phyloP scores from a whole-genome alignment of 2,329 filamentous ascomycete species.

The Chrysoporthe puriensis region DNA sequence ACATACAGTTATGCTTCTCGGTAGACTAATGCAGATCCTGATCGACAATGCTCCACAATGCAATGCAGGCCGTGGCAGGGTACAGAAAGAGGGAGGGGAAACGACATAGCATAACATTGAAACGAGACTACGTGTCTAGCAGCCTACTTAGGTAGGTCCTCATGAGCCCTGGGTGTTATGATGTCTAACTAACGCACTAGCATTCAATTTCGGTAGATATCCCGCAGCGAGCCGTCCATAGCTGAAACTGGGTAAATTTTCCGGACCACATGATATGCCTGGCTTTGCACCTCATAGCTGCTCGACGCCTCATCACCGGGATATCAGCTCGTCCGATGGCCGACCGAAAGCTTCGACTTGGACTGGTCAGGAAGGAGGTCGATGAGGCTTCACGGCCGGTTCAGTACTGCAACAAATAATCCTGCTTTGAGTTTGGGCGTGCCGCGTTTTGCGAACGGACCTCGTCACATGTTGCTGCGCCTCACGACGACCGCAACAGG shows the following conservation, averaged over 20 bases:
- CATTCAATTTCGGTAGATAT: background rate
- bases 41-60: constrained; percentile 5
- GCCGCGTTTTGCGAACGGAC: background rate
- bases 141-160: constrained; percentile 10
- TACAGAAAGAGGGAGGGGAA: too few relatives aligned
- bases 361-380: constrained; percentile 12
- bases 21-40: constrained; percentile 9
- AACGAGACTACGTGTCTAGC: background rate
- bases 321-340: constrained; percentile 5
- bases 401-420: background rate
- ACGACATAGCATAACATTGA: background rate
- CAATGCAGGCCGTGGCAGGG: background rate
- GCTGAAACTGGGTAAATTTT: background rate
- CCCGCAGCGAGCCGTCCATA: background rate
- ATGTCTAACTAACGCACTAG: background rate
- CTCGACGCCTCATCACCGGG: constrained; percentile 9
- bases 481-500: background rate
- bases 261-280: constrained; percentile 2
- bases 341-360: constrained; percentile 2
- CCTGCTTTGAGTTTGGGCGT: background rate
- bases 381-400: background rate
- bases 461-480: background rate
- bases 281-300: background rate
- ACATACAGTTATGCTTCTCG: background rate
- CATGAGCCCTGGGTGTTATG: background rate